These are phyloP conservation scores for Kluyveromyces nonfermentans DNA, from an alignment of 805 yeast species.

Conservation along the genomic window DNA sequence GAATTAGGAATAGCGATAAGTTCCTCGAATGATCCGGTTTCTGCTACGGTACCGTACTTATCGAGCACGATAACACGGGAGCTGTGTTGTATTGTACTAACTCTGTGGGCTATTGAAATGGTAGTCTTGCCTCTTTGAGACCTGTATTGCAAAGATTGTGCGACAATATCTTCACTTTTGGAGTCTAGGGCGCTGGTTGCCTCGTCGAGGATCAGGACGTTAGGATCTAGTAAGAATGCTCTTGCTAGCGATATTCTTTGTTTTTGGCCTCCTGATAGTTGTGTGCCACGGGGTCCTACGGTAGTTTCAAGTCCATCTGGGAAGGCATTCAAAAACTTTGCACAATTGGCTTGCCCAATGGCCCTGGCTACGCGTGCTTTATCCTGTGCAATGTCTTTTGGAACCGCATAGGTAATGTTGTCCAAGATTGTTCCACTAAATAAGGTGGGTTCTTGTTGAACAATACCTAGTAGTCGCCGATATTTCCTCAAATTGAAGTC, in stretches of 20 bases:
- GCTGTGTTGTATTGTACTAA: constrained; percentile 78
- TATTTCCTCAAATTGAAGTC: constrained; percentile 62
- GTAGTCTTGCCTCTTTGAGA: constrained; percentile 55
- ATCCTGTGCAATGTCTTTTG: constrained; percentile 40
- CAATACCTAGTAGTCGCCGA: constrained; percentile 74
- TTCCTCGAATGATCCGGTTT: constrained; percentile 51
- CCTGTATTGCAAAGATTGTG: constrained; percentile 54
- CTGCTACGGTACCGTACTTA: constrained; percentile 63
- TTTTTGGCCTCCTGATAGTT: constrained; percentile 90
- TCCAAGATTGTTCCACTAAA: constrained; percentile 81
- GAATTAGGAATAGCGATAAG: constrained; percentile 35
- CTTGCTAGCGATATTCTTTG: constrained; percentile 90
- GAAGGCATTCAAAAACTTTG: constrained; percentile 55
- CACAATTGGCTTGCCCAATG: constrained; percentile 62
- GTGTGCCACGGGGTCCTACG: constrained; percentile 83
- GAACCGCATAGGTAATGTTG: constrained; percentile 67
- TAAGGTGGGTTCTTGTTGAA: constrained; percentile 85
- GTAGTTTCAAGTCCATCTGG: constrained; percentile 76
- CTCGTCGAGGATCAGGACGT: constrained; percentile 79
- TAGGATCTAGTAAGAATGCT: constrained; percentile 69
- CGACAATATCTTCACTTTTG: constrained; percentile 77
- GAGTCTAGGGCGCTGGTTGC: constrained; percentile 93
- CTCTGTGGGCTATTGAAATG: constrained; percentile 84
- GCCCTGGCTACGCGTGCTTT: constrained; percentile 55
- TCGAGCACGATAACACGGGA: constrained; percentile 74